Evolutionary conservation across 2,329 filamentous ascomycete species (phyloP).

Genomic region (Pyrenochaeta sp.): DNA sequence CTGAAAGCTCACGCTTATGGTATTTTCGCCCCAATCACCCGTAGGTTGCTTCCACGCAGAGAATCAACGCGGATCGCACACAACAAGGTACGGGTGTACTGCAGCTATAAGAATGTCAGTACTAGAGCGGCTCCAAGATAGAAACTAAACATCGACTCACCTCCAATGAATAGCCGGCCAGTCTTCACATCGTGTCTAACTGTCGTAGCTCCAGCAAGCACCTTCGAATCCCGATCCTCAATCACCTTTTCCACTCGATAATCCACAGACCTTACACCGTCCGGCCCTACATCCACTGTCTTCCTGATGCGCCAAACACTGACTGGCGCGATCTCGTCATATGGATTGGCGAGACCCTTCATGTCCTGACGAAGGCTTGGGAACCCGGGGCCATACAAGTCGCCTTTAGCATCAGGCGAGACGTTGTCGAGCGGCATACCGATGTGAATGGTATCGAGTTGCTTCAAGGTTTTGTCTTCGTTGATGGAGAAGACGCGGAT

Average conservation of each 20-base stretch:
- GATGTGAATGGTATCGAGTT: conserved; percentile 32
- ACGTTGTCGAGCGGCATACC: conserved; percentile 42
- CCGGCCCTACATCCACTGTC: conserved; percentile 3
- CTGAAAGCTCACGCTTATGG: background rate
- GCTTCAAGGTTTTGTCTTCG: conserved; percentile 21
- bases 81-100: conserved; percentile 11
- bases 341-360: conserved; percentile 27
- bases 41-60: background rate
- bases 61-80: conserved; percentile 13
- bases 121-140: background rate
- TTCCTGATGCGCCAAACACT: conserved; percentile 34
- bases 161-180: conserved; percentile 34
- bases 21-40: background rate
- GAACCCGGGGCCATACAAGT: conserved; percentile 36
- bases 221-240: conserved; percentile 32
- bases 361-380: conserved; percentile 15
- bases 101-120: conserved; percentile 9
- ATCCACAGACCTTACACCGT: conserved; percentile 7
- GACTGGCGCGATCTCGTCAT: conserved; percentile 18
- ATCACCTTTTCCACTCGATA: conserved; percentile 37
- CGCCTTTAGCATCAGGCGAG: conserved; percentile 34
- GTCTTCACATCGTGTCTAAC: conserved; percentile 38
- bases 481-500: conserved; percentile 33
- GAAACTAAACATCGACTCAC: conserved; percentile 16
- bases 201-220: conserved; percentile 35